Percentiles rank a stretch among this genome's conserved stretches.
These are phyloP conservation scores for Saprolegnia parasitica DNA, from an alignment of 352 stramenopile genomes.

Conservation along the genomic window DNA sequence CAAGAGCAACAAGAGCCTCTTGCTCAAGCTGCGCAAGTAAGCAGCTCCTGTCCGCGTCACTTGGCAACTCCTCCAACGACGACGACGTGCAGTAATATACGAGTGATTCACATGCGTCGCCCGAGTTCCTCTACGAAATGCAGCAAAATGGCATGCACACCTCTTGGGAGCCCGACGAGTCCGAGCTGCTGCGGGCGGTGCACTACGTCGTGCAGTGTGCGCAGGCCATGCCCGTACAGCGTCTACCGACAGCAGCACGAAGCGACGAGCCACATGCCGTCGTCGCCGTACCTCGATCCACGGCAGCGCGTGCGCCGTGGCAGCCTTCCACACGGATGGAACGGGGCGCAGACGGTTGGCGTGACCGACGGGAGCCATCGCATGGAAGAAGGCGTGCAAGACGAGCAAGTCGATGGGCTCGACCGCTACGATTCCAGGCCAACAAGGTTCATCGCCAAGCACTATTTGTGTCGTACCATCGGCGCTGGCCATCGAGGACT, in stretches of 20 bases:
- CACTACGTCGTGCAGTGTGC: conserved; percentile 40
- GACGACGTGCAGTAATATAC: conserved; percentile 1
- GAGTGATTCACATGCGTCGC: conserved; percentile 5
- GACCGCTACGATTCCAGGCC: background rate
- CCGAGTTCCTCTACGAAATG: conserved; percentile 33
- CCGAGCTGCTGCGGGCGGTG: background rate
- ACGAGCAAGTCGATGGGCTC: conserved; percentile 26
- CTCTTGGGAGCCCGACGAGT: conserved; percentile 24
- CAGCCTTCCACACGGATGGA: conserved; percentile 40
- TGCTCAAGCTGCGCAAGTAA: conserved; percentile 97
- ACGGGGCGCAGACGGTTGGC: conserved; percentile 31
- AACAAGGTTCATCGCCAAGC: conserved; percentile 12
- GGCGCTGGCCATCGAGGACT: background rate
- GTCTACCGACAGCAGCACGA: background rate
- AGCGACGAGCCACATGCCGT: conserved; percentile 32
- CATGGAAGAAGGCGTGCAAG: conserved; percentile 46
- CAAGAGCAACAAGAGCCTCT: conserved; percentile 95
- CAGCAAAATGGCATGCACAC: conserved; percentile 34
- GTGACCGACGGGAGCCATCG: conserved; percentile 41
- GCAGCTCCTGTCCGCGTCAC: background rate
- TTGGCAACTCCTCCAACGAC: background rate
- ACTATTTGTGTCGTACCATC: conserved; percentile 22
- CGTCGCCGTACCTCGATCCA: conserved; percentile 30
- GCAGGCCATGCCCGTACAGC: conserved; percentile 3
- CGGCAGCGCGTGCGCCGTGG: conserved; percentile 35